Base-by-base conservation (phyloP, 2,329 filamentous ascomycete genomes). In the Aspergillus persii region DNA sequence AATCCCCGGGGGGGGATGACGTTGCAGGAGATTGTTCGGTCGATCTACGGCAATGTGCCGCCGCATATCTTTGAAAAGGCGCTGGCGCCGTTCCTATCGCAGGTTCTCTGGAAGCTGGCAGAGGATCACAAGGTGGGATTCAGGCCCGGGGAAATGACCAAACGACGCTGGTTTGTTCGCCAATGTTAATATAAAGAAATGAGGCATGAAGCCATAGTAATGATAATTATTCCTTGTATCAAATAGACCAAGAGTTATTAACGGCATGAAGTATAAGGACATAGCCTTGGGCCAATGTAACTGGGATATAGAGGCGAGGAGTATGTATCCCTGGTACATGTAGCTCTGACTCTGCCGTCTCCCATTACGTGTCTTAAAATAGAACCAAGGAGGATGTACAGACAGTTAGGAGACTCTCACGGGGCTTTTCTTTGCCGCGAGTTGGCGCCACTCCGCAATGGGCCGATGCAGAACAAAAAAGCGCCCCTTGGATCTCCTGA, bases 381-480 rank as follows among this genome's bases (percentile, higher is more conserved):
- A 23, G 1, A 23, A 23, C 18, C 18, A 23, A 23, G 18, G 18
- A 23, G 2, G 18, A 23, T 23, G 18, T 23, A 23, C 18, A 23
- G 18, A 23, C 18, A 23, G 18, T 23, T 23, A 23, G 18, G 18
- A 23, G 18, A 23, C 18, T 23, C 2, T 23, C 18, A 31, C 30
- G 30, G 6, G 6, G 30, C 30, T 31, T 36, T 23, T 58, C 41
- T 27, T 23, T 23, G 18, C 18, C 18, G 55, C 46, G 31, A 61
- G 53, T 29, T 61, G 52, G 31, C 53, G 26, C 59, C 59, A 61
- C 56, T 61, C 52, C 15, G 52, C 47, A 23, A 61, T 61, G 8
- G 59, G 53, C 12, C 59, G 59, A 56, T 61, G 59, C 46, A 61
- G 49, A 15, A 50, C 49, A 41, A 53, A 58, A 27, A 61, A 61